These are phyloP conservation scores for Erysimum cheiranthoides DNA, from an alignment of 345 rosid genomes.

Conservation along the genomic window DNA sequence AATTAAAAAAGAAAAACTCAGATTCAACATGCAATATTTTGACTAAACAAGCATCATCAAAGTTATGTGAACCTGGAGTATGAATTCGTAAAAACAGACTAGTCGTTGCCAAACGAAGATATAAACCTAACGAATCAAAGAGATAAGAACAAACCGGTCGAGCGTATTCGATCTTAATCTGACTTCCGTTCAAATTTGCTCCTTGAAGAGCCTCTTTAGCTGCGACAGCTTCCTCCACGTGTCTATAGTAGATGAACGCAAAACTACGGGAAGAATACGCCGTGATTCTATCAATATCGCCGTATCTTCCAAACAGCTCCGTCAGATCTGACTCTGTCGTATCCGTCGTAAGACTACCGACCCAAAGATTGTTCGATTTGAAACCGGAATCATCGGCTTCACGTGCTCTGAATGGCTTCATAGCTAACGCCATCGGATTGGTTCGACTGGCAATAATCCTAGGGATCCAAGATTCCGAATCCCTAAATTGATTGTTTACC, in stretches of 20 bases:
- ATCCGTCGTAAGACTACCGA: constrained; percentile 69
- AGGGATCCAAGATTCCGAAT: not conserved
- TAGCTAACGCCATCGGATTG: constrained; percentile 51
- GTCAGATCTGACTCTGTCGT: constrained; percentile 75
- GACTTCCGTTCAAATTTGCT: constrained; percentile 60
- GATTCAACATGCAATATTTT: not conserved
- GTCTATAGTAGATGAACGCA: constrained; percentile 80
- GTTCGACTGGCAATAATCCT: not conserved
- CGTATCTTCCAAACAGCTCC: constrained; percentile 64
- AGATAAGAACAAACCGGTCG: constrained; percentile 96
- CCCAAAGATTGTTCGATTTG: constrained; percentile 83
- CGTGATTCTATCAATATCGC: constrained; percentile 75
- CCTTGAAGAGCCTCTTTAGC: constrained; percentile 87
- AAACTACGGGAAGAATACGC: constrained; percentile 74
- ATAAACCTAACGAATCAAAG: constrained; percentile 44
- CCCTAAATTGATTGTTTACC: constrained; percentile 23
- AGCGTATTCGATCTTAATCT: constrained; percentile 89
- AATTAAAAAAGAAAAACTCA: not conserved
- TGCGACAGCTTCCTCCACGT: constrained; percentile 77
- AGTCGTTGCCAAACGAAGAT: constrained; percentile 17
- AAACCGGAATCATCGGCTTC: constrained; percentile 49
- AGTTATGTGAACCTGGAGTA: constrained; percentile 16
- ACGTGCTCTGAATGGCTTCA: constrained; percentile 47
- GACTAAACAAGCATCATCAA: constrained; percentile 26
- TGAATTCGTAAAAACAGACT: constrained; percentile 16